Base-by-base conservation (phyloP, 129 eudicot species). In the Logfia minima region DNA sequence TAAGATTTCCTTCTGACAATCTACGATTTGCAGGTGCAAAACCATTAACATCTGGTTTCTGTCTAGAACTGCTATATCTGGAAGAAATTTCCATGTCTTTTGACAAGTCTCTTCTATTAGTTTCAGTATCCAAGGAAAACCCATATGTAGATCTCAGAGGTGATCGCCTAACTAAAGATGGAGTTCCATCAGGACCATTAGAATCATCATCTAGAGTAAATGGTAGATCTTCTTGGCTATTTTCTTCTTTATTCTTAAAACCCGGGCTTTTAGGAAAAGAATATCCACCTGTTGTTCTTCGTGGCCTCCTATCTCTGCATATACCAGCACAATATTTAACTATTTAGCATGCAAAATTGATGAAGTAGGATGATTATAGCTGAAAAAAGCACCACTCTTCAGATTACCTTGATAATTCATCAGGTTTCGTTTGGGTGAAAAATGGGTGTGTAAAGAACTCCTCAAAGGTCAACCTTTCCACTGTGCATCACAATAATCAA, bases 401-500 rank as follows among this genome's bases (percentile, higher is more conserved):
- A 48, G 9, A 29, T 80, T 77, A 88, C 96, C 96, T 81, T 32
- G 74, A 79, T 34, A 76, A 73, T 59, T 81, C 92, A 76, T 74
- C 81, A 3, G 88, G 85, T 75, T 87, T 80, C 63, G 75, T 78
- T 70, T 85, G 91, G 37, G 83, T 79, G 58, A 91, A 85, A 72
- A 81, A 91, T 6, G 93, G 93, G 77, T 91, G 97, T 76, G 85
- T 88, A 59, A 91, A 91, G 81, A 91, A 91, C 66, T 91, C 97
- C 80, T 91, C 97, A 86, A 88, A 93, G 31, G 96, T 93, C 81
- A 93, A 78, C 53, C 98, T 86, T 74, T 90, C 98, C 78, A 93
- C 98, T 93, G 95, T 56, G 41, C 39, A 82, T 55, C 75, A 80
- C 58, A 56, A 39, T 41, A 74, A 28, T 37, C 29, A 19, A 68